Base-by-base conservation (phyloP, 2,329 filamentous ascomycete species). In the Calonectria pauciramosa region DNA sequence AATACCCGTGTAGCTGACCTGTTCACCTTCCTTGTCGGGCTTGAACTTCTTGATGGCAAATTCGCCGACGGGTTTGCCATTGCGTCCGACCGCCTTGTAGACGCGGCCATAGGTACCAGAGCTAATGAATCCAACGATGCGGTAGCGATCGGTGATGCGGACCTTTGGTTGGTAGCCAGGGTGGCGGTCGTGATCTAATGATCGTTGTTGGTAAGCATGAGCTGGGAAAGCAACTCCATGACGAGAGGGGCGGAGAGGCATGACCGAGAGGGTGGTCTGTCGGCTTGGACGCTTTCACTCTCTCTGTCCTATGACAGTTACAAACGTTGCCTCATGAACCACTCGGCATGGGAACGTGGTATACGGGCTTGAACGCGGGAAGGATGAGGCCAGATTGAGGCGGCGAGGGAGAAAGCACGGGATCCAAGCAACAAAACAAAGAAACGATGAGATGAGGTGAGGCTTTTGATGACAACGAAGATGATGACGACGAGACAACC, bases 1-100 rank as follows among this genome's bases (percentile, higher is more conserved):
- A 78, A 99, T 98, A 75, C 97, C 97, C 0, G 97, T 99, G 86
- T 99, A 99, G 81, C 97, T 94, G 60, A 98, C 89, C 81, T 94
- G 92, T 85, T 99, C 97, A 72, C 97, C 97, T 86, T 99, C 97
- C 87, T 99, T 99, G 86, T 99, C 97, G 10, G 96, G 96, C 88
- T 98, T 98, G 91, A 98, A 98, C 91, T 99, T 99, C 84, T 99
- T 99, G 88, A 99, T 99, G 80, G 97, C 97, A 83, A 98, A 98
- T 82, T 98, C 95, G 76, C 84, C 93, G 88, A 80, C 93, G 91
- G 81, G 78, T 59, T 81, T 81, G 60, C 77, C 77, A 72, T 87
- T 74, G 77, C 93, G 93, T 80, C 95, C 93, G 54, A 95, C 89
- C 23, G 97, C 97, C 84, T 99, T 99, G 91, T 99, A 99, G 10